phyloP scores from a whole-genome alignment of 2,329 filamentous ascomycete genomes.

The Aspergillus tubingensis region DNA sequence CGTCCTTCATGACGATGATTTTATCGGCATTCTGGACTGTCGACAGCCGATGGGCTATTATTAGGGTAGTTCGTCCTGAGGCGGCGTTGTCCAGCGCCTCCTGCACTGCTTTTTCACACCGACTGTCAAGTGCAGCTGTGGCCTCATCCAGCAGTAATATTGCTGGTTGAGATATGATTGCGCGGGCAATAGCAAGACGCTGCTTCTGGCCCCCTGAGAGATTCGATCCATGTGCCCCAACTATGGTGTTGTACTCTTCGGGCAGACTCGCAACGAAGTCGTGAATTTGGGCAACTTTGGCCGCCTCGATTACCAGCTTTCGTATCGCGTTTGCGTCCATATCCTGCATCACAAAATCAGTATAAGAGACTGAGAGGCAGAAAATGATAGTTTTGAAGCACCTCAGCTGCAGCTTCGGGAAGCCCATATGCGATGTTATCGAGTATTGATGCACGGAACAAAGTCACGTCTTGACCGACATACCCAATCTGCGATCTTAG shows the following conservation, averaged over 20 bases:
- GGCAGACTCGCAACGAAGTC: constrained; percentile 75
- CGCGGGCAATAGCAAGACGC: constrained; percentile 80
- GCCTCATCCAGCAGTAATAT: constrained; percentile 87
- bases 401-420: constrained; percentile 24
- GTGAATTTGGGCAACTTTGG: constrained; percentile 60
- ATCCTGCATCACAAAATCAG: constrained; percentile 37
- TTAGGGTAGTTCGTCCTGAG: constrained; percentile 47
- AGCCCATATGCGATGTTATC: constrained; percentile 68
- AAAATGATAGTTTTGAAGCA: background rate
- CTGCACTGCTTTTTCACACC: constrained; percentile 82
- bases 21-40: constrained; percentile 47
- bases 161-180: constrained; percentile 76
- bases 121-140: constrained; percentile 82
- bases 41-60: constrained; percentile 48
- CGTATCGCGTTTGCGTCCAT: constrained; percentile 43
- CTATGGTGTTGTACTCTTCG: constrained; percentile 78
- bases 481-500: constrained; percentile 21
- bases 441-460: constrained; percentile 80
- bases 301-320: constrained; percentile 14
- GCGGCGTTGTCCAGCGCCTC: constrained; percentile 74
- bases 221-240: constrained; percentile 81
- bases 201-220: constrained; percentile 91
- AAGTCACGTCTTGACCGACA: constrained; percentile 67
- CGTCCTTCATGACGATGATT: constrained; percentile 46
- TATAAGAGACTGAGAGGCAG: background rate